A percentile compares a stretch with the other conserved stretches of the same genome.
Evolutionary conservation across 2,329 filamentous ascomycete genomes (phyloP).

Genomic region (Mycosphaerella sp.): DNA sequence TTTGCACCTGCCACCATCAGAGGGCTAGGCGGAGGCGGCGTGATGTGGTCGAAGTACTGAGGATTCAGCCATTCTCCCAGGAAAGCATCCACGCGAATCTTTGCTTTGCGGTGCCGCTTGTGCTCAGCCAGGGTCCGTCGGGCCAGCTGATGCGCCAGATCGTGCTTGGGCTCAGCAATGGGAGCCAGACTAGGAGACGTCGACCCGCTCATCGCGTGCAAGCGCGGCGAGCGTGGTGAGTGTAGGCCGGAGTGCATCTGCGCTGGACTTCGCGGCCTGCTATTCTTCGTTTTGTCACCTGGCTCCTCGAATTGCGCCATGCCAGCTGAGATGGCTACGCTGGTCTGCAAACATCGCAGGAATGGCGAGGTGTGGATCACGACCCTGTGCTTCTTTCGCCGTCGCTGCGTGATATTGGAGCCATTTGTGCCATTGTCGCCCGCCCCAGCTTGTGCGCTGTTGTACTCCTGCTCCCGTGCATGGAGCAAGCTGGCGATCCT

Average conservation of each 20-base stretch:
- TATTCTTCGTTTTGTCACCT: slow-evolving; percentile 24
- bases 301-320: slow-evolving; percentile 60
- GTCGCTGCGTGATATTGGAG: slow-evolving; percentile 19
- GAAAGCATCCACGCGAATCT: slow-evolving; percentile 81
- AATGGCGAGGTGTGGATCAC: slow-evolving; percentile 93
- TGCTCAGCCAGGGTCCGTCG: slow-evolving; percentile 33
- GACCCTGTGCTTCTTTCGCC: slow-evolving; percentile 62
- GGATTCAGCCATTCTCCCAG: slow-evolving; percentile 93
- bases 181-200: slow-evolving; percentile 28
- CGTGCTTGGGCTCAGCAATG: slow-evolving; percentile 36
- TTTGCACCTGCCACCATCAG: slow-evolving; percentile 88
- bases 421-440: slow-evolving; percentile 12
- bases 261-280: slow-evolving; percentile 26
- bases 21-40: slow-evolving; percentile 75
- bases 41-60: slow-evolving; percentile 89
- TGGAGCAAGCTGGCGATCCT: slow-evolving; percentile 71
- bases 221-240: slow-evolving; percentile 29
- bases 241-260: slow-evolving; percentile 29
- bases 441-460: slow-evolving; percentile 24
- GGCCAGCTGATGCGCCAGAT: slow-evolving; percentile 35
- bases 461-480: slow-evolving; percentile 44
- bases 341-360: slow-evolving; percentile 85
- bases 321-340: slow-evolving; percentile 78
- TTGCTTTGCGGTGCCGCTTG: slow-evolving; percentile 44
- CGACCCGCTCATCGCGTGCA: slow-evolving; percentile 24